Evolutionary conservation across 176 grass and related monocot species (phyloP).

Genomic region (Areca catechu): DNA sequence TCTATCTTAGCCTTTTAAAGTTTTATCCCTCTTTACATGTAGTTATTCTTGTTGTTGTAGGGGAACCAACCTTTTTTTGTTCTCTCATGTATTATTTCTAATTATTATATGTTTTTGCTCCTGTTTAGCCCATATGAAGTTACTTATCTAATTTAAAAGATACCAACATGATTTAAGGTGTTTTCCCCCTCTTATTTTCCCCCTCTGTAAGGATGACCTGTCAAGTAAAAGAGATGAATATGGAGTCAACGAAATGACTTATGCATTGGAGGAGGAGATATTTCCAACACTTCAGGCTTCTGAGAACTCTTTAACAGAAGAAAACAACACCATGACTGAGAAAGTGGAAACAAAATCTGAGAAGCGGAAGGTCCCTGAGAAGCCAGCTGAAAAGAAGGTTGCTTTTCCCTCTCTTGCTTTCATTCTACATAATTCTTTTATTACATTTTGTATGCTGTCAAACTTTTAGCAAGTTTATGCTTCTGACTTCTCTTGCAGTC

Average conservation of each 20-base stretch:
- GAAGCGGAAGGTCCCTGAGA: slow-evolving; percentile 55
- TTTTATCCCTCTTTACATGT: too few species aligned
- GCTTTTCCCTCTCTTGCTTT: neutral
- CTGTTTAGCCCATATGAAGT: too few species aligned
- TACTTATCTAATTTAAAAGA: too few species aligned
- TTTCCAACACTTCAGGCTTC: slow-evolving; percentile 35
- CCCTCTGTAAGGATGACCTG: slow-evolving; percentile 41
- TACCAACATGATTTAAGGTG: neutral
- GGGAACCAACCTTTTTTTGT: too few species aligned
- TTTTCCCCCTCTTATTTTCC: slow-evolving; percentile 5
- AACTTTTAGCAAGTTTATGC: too few species aligned
- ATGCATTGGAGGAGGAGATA: slow-evolving; percentile 68
- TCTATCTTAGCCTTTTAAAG: too few species aligned
- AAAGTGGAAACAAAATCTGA: slow-evolving; percentile 48
- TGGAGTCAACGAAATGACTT: slow-evolving; percentile 84
- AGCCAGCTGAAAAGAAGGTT: slow-evolving; percentile 81
- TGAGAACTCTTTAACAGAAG: slow-evolving; percentile 32
- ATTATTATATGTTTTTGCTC: too few species aligned
- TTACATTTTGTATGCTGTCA: too few species aligned
- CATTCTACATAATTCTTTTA: too few species aligned
- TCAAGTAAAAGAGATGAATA: slow-evolving; percentile 40
- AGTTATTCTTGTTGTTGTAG: too few species aligned
- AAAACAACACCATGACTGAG: slow-evolving; percentile 18
- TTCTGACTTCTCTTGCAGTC: too few species aligned
- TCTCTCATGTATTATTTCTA: too few species aligned